Percentiles rank a stretch among this genome's conserved stretches.
Conservation (phyloP, 208 protist genomes). For the Ichthyophonus hoferi region DNA sequence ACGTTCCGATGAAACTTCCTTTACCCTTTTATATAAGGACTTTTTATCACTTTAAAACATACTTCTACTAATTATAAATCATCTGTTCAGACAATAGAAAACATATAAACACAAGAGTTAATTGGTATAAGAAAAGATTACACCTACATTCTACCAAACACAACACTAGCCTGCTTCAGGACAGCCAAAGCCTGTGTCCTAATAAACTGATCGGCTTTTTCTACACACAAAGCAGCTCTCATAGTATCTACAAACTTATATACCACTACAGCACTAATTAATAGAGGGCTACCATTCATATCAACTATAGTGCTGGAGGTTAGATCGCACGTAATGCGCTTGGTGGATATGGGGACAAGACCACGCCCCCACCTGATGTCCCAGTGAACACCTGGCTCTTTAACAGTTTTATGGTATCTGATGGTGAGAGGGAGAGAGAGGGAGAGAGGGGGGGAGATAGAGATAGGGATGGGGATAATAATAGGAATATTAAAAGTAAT, state of each 20-base stretch:
- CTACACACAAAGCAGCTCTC: not conserved
- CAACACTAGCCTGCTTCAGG: not conserved
- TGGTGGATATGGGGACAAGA: not conserved
- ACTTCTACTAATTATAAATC: too few species aligned
- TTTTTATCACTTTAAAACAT: too few species aligned
- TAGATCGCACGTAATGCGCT: not conserved
- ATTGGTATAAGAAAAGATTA: too few species aligned
- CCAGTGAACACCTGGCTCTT: not conserved
- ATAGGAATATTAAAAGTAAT: too few species aligned
- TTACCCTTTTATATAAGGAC: too few species aligned
- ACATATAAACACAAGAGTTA: too few species aligned
- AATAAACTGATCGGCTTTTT: not conserved
- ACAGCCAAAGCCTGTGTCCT: not conserved
- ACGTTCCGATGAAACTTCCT: too few species aligned
- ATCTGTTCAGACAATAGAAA: too few species aligned
- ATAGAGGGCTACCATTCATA: conserved; percentile 6
- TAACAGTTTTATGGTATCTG: conserved; percentile 11
- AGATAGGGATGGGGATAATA: too few species aligned
- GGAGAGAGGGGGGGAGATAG: not conserved
- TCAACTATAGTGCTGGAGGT: not conserved
- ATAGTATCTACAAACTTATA: not conserved
- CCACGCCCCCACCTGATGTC: not conserved
- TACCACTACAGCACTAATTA: not conserved
- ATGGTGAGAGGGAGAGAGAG: not conserved
- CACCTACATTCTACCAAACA: too few species aligned